Percentiles rank a stretch among this genome's conserved stretches.
Evolutionary conservation across 345 rosid species (phyloP).

Genomic region (Citrus sinensis): DVS_A1.0 CM039168.1:2671501-2672000

Average conservation of each 20-base stretch:
- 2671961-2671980: slow-evolving; percentile 91
- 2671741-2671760: slow-evolving; percentile 90
- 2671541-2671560: slow-evolving; percentile 26
- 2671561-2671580: slow-evolving; percentile 16
- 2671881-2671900: slow-evolving; percentile 84
- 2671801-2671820: slow-evolving; percentile 72
- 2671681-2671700: slow-evolving; percentile 57
- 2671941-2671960: slow-evolving; percentile 84
- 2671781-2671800: slow-evolving; percentile 79
- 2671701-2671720: slow-evolving; percentile 80
- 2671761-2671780: slow-evolving; percentile 79
- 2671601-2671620: slow-evolving; percentile 28
- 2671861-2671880: slow-evolving; percentile 90
- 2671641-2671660: slow-evolving; percentile 82
- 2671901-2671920: slow-evolving; percentile 95
- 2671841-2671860: slow-evolving; percentile 96
- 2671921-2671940: slow-evolving; percentile 92
- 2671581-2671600: slow-evolving; percentile 21
- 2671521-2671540: slow-evolving; percentile 26
- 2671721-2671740: slow-evolving; percentile 82
- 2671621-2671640: slow-evolving; percentile 60
- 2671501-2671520: slow-evolving; percentile 29
- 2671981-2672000: slow-evolving; percentile 81
- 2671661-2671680: slow-evolving; percentile 70
- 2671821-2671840: slow-evolving; percentile 87